Evolutionary conservation across 192 early-diverging fungal genomes (phyloP).

Genomic region (Diversispora eburnea): DNA sequence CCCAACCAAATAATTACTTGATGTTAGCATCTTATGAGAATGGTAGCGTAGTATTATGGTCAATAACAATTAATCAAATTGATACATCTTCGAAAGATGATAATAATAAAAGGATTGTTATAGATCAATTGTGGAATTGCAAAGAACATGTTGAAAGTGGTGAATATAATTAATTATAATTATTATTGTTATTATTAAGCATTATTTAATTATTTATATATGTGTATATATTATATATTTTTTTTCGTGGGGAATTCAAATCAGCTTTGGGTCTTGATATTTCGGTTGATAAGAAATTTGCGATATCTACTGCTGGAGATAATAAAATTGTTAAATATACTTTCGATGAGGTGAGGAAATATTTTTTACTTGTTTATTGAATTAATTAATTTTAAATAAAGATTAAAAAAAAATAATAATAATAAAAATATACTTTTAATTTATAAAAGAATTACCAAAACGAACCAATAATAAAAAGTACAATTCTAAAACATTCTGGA

Average conservation of each 20-base stretch:
- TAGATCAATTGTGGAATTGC: constrained; percentile 33
- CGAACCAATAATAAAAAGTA: not conserved
- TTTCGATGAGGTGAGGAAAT: constrained; percentile 10
- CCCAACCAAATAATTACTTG: constrained; percentile 2
- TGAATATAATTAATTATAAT: not conserved
- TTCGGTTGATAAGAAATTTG: constrained; percentile 32
- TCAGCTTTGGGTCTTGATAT: constrained; percentile 37
- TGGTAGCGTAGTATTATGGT: constrained; percentile 34
- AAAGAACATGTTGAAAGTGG: constrained; percentile 39
- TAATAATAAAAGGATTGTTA: constrained; percentile 1
- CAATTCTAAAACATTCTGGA: constrained; percentile 30
- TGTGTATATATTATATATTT: constrained; percentile 7
- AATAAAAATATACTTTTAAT: not conserved
- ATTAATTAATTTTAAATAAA: not conserved
- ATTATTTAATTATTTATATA: not conserved
- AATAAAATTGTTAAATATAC: constrained; percentile 38
- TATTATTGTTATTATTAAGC: not conserved
- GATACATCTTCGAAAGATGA: not conserved
- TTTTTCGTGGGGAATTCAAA: constrained; percentile 2
- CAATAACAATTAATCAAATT: not conserved
- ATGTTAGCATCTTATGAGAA: constrained; percentile 41
- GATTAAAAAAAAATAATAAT: not conserved
- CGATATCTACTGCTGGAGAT: constrained; percentile 37
- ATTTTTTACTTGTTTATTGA: not conserved
- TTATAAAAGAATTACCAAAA: not conserved